phyloP scores from a whole-genome alignment of 2,329 filamentous ascomycete species.

The Penicillium sp. region DNA sequence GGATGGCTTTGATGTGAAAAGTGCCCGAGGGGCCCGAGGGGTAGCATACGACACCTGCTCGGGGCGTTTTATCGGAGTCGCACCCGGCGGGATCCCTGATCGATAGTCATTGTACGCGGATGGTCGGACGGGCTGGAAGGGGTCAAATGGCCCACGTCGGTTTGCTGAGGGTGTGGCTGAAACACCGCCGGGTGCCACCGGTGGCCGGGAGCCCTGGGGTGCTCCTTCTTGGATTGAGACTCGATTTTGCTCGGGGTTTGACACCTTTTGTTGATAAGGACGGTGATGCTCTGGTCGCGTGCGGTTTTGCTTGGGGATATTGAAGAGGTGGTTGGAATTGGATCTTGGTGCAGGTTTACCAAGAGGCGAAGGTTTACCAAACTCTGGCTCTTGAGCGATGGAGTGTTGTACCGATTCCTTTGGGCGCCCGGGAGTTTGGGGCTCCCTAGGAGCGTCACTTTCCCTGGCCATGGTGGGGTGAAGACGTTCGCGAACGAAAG shows the following conservation, averaged over 20 bases:
- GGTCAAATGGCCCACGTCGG: slow-evolving; percentile 36
- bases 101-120: slow-evolving; percentile 37
- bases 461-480: slow-evolving; percentile 51
- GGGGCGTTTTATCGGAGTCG: slow-evolving; percentile 51
- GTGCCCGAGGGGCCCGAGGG: slow-evolving; percentile 51
- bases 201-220: slow-evolving; percentile 18
- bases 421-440: slow-evolving; percentile 36
- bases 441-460: slow-evolving; percentile 46
- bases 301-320: slow-evolving; percentile 52
- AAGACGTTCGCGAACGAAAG: background rate
- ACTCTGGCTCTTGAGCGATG: slow-evolving; percentile 50
- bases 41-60: slow-evolving; percentile 50
- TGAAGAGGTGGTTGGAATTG: slow-evolving; percentile 51
- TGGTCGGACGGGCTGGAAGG: slow-evolving; percentile 40
- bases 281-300: slow-evolving; percentile 54
- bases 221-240: slow-evolving; percentile 4
- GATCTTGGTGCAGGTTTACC: slow-evolving; percentile 44
- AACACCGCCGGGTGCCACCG: slow-evolving; percentile 15
- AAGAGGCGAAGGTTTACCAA: slow-evolving; percentile 60
- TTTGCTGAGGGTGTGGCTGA: slow-evolving; percentile 23
- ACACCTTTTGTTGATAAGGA: slow-evolving; percentile 13
- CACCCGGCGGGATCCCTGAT: slow-evolving; percentile 25
- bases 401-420: slow-evolving; percentile 35
- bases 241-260: slow-evolving; percentile 14
- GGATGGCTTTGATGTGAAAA: slow-evolving; percentile 53